A percentile compares a stretch with the other conserved stretches of the same genome.
phyloP scores from a whole-genome alignment of 2,329 filamentous ascomycete species.

The Trichoderma guizhouense region DNA sequence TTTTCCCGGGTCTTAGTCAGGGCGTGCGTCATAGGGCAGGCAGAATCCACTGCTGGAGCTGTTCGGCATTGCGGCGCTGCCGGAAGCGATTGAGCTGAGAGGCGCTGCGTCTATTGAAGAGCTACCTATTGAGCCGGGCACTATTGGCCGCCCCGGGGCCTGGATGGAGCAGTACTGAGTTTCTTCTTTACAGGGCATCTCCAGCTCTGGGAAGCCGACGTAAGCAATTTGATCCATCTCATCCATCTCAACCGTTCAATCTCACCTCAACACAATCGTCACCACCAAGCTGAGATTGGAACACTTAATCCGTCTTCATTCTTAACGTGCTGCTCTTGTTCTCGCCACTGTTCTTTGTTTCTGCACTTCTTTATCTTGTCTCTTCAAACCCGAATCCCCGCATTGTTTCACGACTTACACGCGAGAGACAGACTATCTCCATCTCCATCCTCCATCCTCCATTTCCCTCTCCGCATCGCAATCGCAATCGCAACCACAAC shows the following conservation, averaged over 20 bases:
- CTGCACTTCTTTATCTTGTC: background rate
- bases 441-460: constrained; percentile 14
- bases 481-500: background rate
- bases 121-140: background rate
- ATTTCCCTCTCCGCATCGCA: constrained; percentile 26
- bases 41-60: background rate
- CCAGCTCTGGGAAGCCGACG: background rate
- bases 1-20: constrained; percentile 15
- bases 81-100: constrained; percentile 6
- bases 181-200: background rate
- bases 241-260: background rate
- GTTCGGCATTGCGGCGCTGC: constrained; percentile 7
- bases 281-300: background rate
- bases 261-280: background rate
- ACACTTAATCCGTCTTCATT: background rate
- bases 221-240: background rate
- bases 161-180: background rate
- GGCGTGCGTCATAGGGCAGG: constrained; percentile 18
- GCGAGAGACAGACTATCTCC: background rate
- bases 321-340: background rate
- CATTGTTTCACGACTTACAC: constrained; percentile 25
- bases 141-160: constrained; percentile 1
- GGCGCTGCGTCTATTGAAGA: background rate
- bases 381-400: background rate
- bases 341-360: background rate